A percentile compares a stretch with the other conserved stretches of the same genome.
Conservation (phyloP, 2,329 filamentous ascomycete species). For the Colletotrichum ledebouriae region DNA sequence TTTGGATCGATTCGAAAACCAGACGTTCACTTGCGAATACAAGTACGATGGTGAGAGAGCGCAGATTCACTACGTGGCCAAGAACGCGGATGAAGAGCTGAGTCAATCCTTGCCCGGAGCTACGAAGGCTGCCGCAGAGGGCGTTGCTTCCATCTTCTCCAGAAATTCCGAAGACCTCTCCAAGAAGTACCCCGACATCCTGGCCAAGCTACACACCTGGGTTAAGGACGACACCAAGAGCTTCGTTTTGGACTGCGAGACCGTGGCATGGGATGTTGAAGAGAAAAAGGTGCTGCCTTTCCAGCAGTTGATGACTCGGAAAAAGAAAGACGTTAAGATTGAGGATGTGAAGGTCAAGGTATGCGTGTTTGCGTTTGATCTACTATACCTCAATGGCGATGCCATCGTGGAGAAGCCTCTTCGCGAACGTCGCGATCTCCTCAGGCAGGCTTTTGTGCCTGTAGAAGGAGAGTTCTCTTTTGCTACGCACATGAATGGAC, state of each 20-base stretch:
- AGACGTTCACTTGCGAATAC: conserved; percentile 97
- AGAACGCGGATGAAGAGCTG: conserved; percentile 79
- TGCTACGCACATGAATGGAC: conserved; percentile 87
- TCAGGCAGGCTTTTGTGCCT: conserved; percentile 79
- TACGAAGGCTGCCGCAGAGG: conserved; percentile 75
- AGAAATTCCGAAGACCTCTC: conserved; percentile 97
- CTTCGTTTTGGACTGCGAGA: conserved; percentile 98
- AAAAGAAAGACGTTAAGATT: conserved; percentile 95
- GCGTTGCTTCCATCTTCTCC: conserved; percentile 94
- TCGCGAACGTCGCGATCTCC: conserved; percentile 82
- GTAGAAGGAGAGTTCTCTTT: conserved; percentile 93
- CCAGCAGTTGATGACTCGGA: conserved; percentile 97
- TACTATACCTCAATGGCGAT: conserved; percentile 93
- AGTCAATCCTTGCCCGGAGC: conserved; percentile 71
- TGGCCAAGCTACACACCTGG: conserved; percentile 89
- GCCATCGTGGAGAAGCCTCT: conserved; percentile 89
- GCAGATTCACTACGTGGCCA: conserved; percentile 97
- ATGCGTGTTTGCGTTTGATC: conserved; percentile 95
- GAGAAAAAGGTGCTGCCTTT: conserved; percentile 98
- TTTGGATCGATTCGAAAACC: conserved; percentile 93
- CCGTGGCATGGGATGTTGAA: conserved; percentile 93
- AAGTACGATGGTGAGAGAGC: conserved; percentile 98
- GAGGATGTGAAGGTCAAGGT: conserved; percentile 98
- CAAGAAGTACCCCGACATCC: conserved; percentile 97
- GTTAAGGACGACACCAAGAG: conserved; percentile 91